Conservation (phyloP, 164 flowering plant species). For the Malania oleifera region DNA sequence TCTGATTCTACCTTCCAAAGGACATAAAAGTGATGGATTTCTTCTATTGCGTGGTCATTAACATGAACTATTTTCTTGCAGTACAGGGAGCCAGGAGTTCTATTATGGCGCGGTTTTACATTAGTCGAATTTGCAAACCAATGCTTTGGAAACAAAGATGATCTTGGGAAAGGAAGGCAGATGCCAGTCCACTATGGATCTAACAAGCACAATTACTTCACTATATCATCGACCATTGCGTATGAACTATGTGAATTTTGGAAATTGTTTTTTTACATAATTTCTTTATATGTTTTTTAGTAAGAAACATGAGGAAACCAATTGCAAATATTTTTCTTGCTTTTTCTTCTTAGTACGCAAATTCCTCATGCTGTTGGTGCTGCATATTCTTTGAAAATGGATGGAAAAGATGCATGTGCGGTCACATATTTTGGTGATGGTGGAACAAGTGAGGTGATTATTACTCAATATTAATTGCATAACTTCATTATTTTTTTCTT, state of each 20-base stretch:
- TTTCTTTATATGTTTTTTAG: no score
- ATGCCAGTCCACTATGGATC: constrained; percentile 7
- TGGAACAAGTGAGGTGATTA: constrained; percentile 6
- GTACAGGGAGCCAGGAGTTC: constrained; percentile 7
- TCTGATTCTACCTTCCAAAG: no score
- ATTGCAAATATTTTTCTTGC: no score
- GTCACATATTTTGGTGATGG: constrained; percentile 5
- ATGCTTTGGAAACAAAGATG: constrained; percentile 7
- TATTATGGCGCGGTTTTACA: constrained; percentile 5
- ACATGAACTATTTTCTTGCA: no score
- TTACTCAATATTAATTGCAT: not conserved
- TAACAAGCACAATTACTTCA: constrained; percentile 4
- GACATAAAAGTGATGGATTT: no score
- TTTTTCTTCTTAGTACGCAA: not conserved
- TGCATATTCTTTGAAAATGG: constrained; percentile 7
- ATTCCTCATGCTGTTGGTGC: constrained; percentile 3
- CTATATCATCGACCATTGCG: constrained; percentile 6
- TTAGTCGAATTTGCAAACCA: constrained; percentile 4
- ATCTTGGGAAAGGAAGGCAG: constrained; percentile 6
- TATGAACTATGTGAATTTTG: no score
- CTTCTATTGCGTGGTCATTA: no score
- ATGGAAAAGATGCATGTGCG: constrained; percentile 1
- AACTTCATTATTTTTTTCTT: no score
- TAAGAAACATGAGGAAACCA: no score
- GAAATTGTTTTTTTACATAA: no score